Base-by-base conservation (phyloP, 208 protist species). In the Trypanosoma brucei region DNA sequence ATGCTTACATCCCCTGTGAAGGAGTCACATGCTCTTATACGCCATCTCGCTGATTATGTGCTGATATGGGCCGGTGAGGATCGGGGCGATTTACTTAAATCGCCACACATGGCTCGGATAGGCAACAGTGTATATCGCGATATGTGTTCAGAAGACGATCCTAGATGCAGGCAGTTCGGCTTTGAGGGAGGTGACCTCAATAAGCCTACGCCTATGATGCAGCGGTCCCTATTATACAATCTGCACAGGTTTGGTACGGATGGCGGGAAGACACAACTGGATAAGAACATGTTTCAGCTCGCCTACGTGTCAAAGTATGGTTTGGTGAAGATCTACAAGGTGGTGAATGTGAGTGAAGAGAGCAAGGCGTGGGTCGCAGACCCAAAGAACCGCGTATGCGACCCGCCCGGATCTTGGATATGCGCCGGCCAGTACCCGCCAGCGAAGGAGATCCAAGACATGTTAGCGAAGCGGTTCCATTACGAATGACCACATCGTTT, bases 281-380 rank as follows among this genome's bases (percentile, higher is more conserved):
- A 62, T n/a, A 14, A 3, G 1, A 57, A 55, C 2, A 48, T 83
- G 33, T 90, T 92, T 44, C 71, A 96, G 54, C 81, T 96, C 44
- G 94, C 89, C 14, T 99, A 95, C 84, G 96, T 92, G 1, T 96
- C 97, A 13, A 59, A 86, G 31, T 93, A 99, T 78, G 98, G 97
- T 75, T 81, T 99, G 34, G 96, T 99, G 45, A 84, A 97, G 67
- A 96, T 99, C 62, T 99, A 98, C 83, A 94, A 93, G 70, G 97
- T 99, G 33, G 83, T 92, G 68, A 83, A 94, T 49, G 84, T 91
- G 33, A 86, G 79, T 58, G n/a, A 46, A 38, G 78, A 84, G 59
- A 86, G 79, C 65, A 82, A 81, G 59, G 42, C 38, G 54, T 91
- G 81, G 79, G 35, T 91, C 5, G 81, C 81, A 4, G 62, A 91